Percentiles rank a stretch among this genome's conserved stretches.
Evolutionary conservation across 2,329 filamentous ascomycete genomes (phyloP).

Genomic region (Talaromyces sp.): DNA sequence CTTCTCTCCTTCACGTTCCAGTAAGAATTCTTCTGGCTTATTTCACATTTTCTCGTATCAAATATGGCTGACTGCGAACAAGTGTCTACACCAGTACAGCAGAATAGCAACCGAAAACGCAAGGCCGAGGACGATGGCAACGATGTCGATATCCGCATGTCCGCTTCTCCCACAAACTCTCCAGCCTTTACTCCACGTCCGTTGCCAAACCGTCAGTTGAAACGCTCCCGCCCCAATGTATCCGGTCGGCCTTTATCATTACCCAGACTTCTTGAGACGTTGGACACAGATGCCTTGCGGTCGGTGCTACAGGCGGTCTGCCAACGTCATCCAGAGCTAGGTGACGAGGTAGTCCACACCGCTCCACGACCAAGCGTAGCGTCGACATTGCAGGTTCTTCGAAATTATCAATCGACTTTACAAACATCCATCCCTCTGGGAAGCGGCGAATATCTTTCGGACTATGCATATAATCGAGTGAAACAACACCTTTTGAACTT

Average conservation of each 20-base stretch:
- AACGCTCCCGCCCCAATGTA: constrained; percentile 63
- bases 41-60: constrained; percentile 13
- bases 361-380: constrained; percentile 83
- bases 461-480: constrained; percentile 93
- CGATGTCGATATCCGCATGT: constrained; percentile 76
- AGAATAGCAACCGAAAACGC: constrained; percentile 61
- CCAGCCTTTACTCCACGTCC: constrained; percentile 67
- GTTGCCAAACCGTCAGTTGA: constrained; percentile 63
- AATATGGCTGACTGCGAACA: constrained; percentile 13
- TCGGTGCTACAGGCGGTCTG: constrained; percentile 85
- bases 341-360: constrained; percentile 73
- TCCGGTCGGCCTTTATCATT: constrained; percentile 61
- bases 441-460: constrained; percentile 68
- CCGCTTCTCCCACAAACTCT: constrained; percentile 77
- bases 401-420: constrained; percentile 73
- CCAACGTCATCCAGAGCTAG: constrained; percentile 79
- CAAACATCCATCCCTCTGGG: constrained; percentile 78
- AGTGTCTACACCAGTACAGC: constrained; percentile 38
- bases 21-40: constrained; percentile 39
- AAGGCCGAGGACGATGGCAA: constrained; percentile 71
- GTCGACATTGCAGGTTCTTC: constrained; percentile 73
- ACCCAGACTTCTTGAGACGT: constrained; percentile 83
- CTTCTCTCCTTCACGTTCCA: constrained; percentile 55
- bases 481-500: constrained; percentile 73
- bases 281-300: constrained; percentile 78